Evolutionary conservation across 2,329 filamentous ascomycete species (phyloP).

Genomic region (Torrubiella hemipterigena): DNA sequence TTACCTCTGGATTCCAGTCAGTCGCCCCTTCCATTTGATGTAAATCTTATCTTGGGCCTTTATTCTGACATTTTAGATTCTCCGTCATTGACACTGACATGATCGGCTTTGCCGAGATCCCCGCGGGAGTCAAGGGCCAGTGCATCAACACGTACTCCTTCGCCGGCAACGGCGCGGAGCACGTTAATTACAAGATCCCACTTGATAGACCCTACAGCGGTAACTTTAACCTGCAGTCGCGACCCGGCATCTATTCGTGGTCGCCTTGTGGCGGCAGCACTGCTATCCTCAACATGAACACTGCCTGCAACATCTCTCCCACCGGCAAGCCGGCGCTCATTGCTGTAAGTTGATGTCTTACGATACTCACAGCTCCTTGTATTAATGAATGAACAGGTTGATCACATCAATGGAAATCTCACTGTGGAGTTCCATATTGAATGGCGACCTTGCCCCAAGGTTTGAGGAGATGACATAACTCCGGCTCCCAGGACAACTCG

Average conservation of each 20-base stretch:
- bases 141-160: slow-evolving; percentile 15
- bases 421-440: slow-evolving; percentile 12
- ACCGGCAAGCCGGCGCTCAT: slow-evolving; percentile 12
- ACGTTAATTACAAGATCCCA: slow-evolving; percentile 9
- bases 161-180: slow-evolving; percentile 11
- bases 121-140: slow-evolving; percentile 9
- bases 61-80: slow-evolving; percentile 9
- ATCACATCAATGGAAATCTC: slow-evolving; percentile 14
- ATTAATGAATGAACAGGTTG: slow-evolving; percentile 9
- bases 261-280: slow-evolving; percentile 14
- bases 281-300: slow-evolving; percentile 17
- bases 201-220: slow-evolving; percentile 11
- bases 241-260: slow-evolving; percentile 11
- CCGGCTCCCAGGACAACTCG: too few species aligned
- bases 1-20: slow-evolving; percentile 14
- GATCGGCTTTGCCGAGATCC: slow-evolving; percentile 15
- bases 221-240: slow-evolving; percentile 11
- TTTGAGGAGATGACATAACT: too few species aligned
- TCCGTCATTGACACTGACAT: slow-evolving; percentile 14
- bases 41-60: too few species aligned
- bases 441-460: slow-evolving; percentile 9
- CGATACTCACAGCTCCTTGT: not conserved
- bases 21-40: not conserved
- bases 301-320: slow-evolving; percentile 12
- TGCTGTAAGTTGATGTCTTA: slow-evolving; percentile 10